Base-by-base conservation (phyloP, 2,329 filamentous ascomycete species). In the Hymenoscyphus repandus region DNA sequence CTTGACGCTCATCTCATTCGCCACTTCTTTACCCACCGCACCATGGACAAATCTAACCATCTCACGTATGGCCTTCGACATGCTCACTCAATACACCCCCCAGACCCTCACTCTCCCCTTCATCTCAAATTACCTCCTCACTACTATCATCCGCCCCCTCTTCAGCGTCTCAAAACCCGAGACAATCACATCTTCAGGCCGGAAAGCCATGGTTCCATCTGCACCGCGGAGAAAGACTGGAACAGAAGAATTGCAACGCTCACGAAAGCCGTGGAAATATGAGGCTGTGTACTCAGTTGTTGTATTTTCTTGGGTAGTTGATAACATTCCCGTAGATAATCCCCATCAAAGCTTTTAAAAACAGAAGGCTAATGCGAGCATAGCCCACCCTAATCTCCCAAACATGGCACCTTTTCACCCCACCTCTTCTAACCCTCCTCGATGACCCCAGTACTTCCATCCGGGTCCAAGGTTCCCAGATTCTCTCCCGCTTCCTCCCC, bases 321-420 rank as follows among this genome's bases (percentile, higher is more conserved):
- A 62, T 5, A 63, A 69, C 44, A 68, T 78, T 13, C 71, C 80
- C 49, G 77, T 80, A 59, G 64, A 74, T 66, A 18, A 60, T 59
- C 10, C 20, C 32, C 20, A 10, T 7, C 22, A 12, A 13, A 31
- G 12, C 17, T n/a, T n/a, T n/a, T n/a, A n/a, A 6, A 36, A 5
- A 3, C 15, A 11, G 17, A 27, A 27, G 43, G n/a, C 15, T 30
- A 40, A 3, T 44, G 17, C n/a, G 39, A 34, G 9, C 18, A 12
- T 32, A 79, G 74, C 57, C 65, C 45, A 32, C 61, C 1, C 63
- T 74, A 6, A 67, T 86, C 9, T 68, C 76, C 55, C 64, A 72
- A 10, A 70, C 82, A 59, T 92, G 87, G 85, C 80, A 81, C 2
- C 70, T 88, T 6, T 79, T 86, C 52, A 77, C 84, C 1, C 88